Evolutionary conservation across 148 eudicot species (phyloP).

Genomic region (Polygonum aviculare): DNA sequence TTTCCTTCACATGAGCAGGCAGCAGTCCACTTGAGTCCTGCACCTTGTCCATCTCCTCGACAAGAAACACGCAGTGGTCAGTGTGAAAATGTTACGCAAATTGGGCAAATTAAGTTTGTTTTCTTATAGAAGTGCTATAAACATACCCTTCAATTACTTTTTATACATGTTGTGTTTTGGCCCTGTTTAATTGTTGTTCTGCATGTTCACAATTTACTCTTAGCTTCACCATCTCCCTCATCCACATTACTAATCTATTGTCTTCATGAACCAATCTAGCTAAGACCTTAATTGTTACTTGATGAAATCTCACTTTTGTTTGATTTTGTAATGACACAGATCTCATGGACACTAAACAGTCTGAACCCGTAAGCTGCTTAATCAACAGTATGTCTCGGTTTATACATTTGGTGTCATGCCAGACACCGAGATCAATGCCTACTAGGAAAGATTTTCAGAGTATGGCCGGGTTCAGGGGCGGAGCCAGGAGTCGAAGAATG

Average conservation of each 20-base stretch:
- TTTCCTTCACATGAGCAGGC: no score
- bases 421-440: slow-evolving; percentile 47
- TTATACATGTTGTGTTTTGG: no score
- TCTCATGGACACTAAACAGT: slow-evolving; percentile 62
- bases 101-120: no score
- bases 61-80: no score
- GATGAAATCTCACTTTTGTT: background rate
- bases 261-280: background rate
- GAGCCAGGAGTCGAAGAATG: no score
- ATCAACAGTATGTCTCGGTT: slow-evolving; percentile 80
- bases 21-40: no score
- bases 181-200: background rate
- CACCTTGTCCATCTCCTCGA: no score
- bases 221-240: background rate
- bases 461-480: no score
- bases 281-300: background rate
- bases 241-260: background rate
- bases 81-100: no score
- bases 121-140: background rate
- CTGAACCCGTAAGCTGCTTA: slow-evolving; percentile 61
- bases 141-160: background rate
- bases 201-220: background rate
- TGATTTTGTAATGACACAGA: slow-evolving; percentile 24
- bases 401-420: slow-evolving; percentile 74
- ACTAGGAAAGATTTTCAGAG: slow-evolving; percentile 39